Evolutionary conservation across 1,139 yeast species (phyloP).

Genomic region (Candida sp.): DNA sequence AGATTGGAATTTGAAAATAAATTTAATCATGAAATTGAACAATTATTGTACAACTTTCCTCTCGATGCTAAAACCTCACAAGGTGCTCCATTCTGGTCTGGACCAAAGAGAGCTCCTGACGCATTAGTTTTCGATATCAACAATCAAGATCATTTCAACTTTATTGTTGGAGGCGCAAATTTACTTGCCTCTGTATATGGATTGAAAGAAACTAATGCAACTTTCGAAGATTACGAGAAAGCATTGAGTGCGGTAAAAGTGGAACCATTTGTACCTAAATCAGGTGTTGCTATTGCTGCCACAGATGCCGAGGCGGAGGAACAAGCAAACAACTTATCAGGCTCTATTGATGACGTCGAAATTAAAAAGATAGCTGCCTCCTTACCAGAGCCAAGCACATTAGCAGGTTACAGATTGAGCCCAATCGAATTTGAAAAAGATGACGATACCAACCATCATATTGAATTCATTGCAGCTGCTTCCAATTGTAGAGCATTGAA

Average conservation of each 20-base stretch:
- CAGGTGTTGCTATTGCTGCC: conserved; percentile 80
- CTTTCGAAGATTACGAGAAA: conserved; percentile 45
- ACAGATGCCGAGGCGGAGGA: conserved; percentile 89
- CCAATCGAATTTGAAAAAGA: conserved; percentile 97
- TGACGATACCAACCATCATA: conserved; percentile 95
- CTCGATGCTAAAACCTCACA: conserved; percentile 85
- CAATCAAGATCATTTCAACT: conserved; percentile 76
- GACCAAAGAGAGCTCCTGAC: conserved; percentile 94
- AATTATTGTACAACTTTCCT: conserved; percentile 91
- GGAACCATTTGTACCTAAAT: conserved; percentile 61
- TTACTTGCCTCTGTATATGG: conserved; percentile 91
- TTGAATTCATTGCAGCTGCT: conserved; percentile 95
- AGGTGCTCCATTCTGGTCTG: conserved; percentile 97
- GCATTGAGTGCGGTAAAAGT: conserved; percentile 46
- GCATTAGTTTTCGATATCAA: conserved; percentile 75
- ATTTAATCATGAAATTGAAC: conserved; percentile 82
- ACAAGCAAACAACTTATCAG: conserved; percentile 48
- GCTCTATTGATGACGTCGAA: conserved; percentile 54
- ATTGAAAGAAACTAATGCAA: conserved; percentile 48
- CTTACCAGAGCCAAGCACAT: conserved; percentile 83
- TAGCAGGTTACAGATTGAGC: conserved; percentile 81
- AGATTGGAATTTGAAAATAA: conserved; percentile 83
- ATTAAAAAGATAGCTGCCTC: conserved; percentile 63
- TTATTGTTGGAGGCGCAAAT: conserved; percentile 86
- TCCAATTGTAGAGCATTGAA: conserved; percentile 94